Evolutionary conservation across 495 filamentous ascomycete species (phyloP), one percentile per base, ranked within the genome.

Genomic region (Penicillium coffeae): DNA sequence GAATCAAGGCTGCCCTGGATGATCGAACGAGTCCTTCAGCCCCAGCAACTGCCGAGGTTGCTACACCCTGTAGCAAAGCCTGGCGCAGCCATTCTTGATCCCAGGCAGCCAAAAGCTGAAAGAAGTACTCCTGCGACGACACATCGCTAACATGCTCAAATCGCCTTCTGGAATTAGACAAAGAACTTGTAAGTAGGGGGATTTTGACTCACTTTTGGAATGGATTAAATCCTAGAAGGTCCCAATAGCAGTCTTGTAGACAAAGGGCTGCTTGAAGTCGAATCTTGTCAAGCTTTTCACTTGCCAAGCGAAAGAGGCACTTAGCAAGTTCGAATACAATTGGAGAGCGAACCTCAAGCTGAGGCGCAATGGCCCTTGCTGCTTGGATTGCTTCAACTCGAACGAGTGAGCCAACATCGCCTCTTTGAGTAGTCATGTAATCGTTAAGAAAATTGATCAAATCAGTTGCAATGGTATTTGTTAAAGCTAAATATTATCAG

Each of bases 261-360:
- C 71, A 72, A 32, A 59, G 61, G 62, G 76, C 78, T 25, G 90
- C 90, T 56, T 84, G 80, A 2, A 79, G 63, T 32, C 93, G 80
- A 22, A 97, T 82, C 48, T 89, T 86, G 60, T 98, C 93, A 3
- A 96, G 75, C 62, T 94, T 95, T 65, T 97, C 93, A 0, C 84
- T 78, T 16, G 88, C 83, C 20, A 96, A 68, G 9, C 90, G 76
- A 39, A 85, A 73, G 8, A 95, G 69, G 35, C 70, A 68, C 7
- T 62, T 58, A 10, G 73, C 51, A 13, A 79, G 50, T 1, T 55
- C 38, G 30, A 68, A 52, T 39, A 66, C 46, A 37, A 65, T 41
- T 52, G 50, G 19, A 21, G 60, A 45, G 16, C 50, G 51, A 25
- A 34, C 13, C 30, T 43, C 12, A 19, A 42, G 14, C 9, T 27